A percentile compares a stretch with the other conserved stretches of the same genome.
Conservation (phyloP, 2,329 filamentous ascomycete genomes). For the Colletotrichum filicis region DNA sequence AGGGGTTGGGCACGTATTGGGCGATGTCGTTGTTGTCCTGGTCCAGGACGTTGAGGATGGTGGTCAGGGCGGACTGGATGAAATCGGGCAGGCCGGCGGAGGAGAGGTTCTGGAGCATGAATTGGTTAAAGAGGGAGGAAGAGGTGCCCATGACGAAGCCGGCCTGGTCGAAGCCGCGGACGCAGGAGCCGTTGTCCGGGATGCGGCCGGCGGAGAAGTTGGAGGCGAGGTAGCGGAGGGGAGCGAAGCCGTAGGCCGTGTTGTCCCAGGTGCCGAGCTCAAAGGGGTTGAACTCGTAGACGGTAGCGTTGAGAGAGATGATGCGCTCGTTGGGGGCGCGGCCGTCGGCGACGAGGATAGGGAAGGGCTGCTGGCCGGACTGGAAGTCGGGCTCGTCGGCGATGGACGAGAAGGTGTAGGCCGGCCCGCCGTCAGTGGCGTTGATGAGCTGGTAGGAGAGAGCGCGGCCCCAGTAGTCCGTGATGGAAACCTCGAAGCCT, state of each 20-base stretch:
- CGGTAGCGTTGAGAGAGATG: slow-evolving; percentile 65
- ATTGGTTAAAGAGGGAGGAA: slow-evolving; percentile 82
- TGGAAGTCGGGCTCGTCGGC: slow-evolving; percentile 53
- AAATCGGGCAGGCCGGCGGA: slow-evolving; percentile 40
- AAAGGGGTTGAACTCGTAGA: slow-evolving; percentile 74
- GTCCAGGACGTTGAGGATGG: slow-evolving; percentile 67
- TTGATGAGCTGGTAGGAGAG: slow-evolving; percentile 90
- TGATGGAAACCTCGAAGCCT: slow-evolving; percentile 72
- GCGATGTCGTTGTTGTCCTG: slow-evolving; percentile 78
- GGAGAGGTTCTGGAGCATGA: slow-evolving; percentile 70
- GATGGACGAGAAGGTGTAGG: slow-evolving; percentile 83
- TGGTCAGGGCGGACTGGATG: slow-evolving; percentile 56
- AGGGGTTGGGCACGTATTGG: slow-evolving; percentile 72
- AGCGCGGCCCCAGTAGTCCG: slow-evolving; percentile 90
- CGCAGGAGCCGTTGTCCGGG: slow-evolving; percentile 55
- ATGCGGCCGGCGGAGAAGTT: slow-evolving; percentile 63
- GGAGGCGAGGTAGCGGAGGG: slow-evolving; percentile 69
- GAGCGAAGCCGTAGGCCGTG: slow-evolving; percentile 68
- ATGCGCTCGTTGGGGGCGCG: slow-evolving; percentile 56
- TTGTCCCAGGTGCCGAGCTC: slow-evolving; percentile 74
- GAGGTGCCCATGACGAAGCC: slow-evolving; percentile 87
- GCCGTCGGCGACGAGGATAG: slow-evolving; percentile 61
- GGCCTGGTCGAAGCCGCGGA: slow-evolving; percentile 79
- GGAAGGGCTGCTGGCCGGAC: slow-evolving; percentile 56
- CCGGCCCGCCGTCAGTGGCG: slow-evolving; percentile 76